Percentiles rank a stretch among this genome's conserved stretches.
Evolutionary conservation across 2,329 filamentous ascomycete genomes (phyloP).

Genomic region (Talaromyces sp.): DNA sequence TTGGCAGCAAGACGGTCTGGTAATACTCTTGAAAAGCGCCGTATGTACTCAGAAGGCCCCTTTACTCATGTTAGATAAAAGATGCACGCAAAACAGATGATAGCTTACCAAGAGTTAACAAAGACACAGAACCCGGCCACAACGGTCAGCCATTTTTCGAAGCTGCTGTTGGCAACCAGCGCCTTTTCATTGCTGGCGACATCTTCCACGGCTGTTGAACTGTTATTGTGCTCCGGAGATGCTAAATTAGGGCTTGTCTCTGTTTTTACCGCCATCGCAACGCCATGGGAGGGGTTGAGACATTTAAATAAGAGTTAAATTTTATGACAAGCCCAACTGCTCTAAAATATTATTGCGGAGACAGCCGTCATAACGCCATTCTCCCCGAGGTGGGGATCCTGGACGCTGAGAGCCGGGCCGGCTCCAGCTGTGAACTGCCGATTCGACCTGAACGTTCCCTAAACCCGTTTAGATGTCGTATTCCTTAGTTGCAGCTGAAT

Average conservation of each 20-base stretch:
- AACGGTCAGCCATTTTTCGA: conserved; percentile 25
- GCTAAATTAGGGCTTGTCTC: neutral
- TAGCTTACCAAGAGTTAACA: conserved; percentile 16
- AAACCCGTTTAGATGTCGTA: neutral
- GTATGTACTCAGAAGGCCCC: conserved; percentile 42
- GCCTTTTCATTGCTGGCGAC: neutral
- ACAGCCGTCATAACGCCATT: neutral
- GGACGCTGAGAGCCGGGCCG: neutral
- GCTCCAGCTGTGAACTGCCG: neutral
- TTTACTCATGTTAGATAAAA: neutral
- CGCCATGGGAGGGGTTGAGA: neutral
- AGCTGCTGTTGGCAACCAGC: conserved; percentile 23
- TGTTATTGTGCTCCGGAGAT: neutral
- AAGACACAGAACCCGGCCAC: conserved; percentile 23
- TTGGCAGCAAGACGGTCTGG: conserved; percentile 29
- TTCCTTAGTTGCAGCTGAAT: neutral
- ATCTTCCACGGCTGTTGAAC: neutral
- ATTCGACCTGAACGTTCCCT: neutral
- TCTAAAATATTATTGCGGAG: neutral
- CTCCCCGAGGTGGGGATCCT: neutral
- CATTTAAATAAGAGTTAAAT: neutral
- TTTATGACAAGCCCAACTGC: neutral
- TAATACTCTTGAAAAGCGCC: conserved; percentile 49
- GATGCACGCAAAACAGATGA: neutral
- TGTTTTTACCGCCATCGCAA: neutral